A percentile compares a stretch with the other conserved stretches of the same genome.
These are phyloP conservation scores for Spinacia oleracea DNA, from an alignment of 179 eudicot species.

Conservation along the genomic window DNA sequence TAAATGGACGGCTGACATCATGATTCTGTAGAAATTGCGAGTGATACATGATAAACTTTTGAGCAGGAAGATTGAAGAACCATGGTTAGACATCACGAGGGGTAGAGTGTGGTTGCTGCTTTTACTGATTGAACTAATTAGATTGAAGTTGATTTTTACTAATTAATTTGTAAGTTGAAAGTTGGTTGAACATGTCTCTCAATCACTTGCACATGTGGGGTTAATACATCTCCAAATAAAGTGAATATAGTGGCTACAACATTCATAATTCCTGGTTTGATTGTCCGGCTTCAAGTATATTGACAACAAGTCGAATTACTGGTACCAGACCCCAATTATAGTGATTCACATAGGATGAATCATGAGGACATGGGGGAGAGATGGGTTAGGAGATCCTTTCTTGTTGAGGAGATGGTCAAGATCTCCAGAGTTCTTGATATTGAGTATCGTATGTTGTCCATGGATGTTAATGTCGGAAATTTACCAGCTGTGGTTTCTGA, in stretches of 20 bases:
- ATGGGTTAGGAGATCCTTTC: conserved; percentile 52
- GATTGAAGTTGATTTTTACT: no score
- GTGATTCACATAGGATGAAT: conserved; percentile 59
- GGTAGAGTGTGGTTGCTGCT: no score
- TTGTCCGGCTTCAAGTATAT: no score
- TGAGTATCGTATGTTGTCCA: conserved; percentile 53
- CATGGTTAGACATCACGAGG: no score
- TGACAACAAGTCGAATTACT: conserved; percentile 49
- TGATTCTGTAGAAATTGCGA: no score
- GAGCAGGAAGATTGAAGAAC: no score
- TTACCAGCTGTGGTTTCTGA: conserved; percentile 46
- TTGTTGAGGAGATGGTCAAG: conserved; percentile 60
- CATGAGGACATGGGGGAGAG: conserved; percentile 67
- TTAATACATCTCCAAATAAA: neutral
- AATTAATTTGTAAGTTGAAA: no score
- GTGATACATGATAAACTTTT: no score
- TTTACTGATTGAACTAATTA: no score
- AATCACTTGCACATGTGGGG: neutral
- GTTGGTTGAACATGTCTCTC: no score
- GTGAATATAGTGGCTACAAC: neutral
- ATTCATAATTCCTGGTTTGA: neutral
- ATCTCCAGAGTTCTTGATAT: conserved; percentile 46
- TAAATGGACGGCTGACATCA: no score
- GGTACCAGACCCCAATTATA: conserved; percentile 57
- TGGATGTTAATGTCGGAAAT: conserved; percentile 51